Evolutionary conservation across 83 land plant species (phyloP).

Genomic region (Picea mariana): DNA sequence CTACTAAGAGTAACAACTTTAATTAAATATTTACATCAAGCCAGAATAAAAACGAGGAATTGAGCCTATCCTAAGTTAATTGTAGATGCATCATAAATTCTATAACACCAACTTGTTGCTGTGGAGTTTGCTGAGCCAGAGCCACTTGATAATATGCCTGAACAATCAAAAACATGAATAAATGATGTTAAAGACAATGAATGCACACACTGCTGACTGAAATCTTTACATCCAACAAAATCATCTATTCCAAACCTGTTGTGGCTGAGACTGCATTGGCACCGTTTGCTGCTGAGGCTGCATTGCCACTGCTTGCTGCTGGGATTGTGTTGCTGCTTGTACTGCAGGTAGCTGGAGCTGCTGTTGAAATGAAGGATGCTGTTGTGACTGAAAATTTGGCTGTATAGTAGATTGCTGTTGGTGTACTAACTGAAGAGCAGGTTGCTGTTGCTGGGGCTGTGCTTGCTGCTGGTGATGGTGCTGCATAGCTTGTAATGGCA

Average conservation of each 20-base stretch:
- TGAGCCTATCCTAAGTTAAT: not conserved
- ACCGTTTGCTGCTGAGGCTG: conserved; percentile 11
- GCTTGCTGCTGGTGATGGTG: not conserved
- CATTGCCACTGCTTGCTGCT: conserved; percentile 4
- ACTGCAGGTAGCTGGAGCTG: conserved; percentile 6
- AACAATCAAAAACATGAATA: not conserved
- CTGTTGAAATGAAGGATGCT: conserved; percentile 10
- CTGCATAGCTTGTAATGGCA: conserved; percentile 20
- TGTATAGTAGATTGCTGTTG: conserved; percentile 26
- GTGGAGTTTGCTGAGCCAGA: conserved; percentile 9
- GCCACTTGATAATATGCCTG: conserved; percentile 12
- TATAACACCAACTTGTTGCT: conserved; percentile 7
- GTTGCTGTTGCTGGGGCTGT: conserved; percentile 36
- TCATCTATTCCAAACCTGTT: not conserved
- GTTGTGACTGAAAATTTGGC: conserved; percentile 10
- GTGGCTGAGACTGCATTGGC: conserved; percentile 8
- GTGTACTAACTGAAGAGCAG: conserved; percentile 29
- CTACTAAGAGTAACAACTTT: not conserved
- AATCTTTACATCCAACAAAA: not conserved
- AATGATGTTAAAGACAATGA: not conserved
- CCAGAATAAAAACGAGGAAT: not conserved
- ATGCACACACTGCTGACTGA: not conserved
- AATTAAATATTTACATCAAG: not conserved
- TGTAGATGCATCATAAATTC: not conserved
- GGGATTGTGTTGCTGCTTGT: conserved; percentile 9